Percentiles rank a stretch among this genome's conserved stretches.
phyloP scores from a whole-genome alignment of 1,139 yeast species.

The Petasospora fabianii region DNA sequence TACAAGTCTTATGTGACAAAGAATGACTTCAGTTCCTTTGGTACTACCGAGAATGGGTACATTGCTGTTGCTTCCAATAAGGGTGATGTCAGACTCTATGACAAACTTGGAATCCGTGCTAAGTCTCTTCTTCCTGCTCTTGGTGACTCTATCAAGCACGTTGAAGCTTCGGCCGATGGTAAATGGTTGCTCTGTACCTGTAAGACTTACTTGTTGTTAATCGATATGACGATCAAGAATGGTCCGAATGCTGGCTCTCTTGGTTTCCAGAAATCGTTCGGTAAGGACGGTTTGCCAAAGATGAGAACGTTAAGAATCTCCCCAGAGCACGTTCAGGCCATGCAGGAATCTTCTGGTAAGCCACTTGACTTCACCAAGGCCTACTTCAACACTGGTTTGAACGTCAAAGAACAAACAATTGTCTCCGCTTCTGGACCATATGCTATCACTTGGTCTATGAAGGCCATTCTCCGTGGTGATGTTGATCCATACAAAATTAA shows the following conservation, averaged over 20 bases:
- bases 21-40: constrained; percentile 55
- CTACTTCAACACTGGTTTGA: constrained; percentile 66
- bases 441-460: constrained; percentile 77
- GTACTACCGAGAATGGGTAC: constrained; percentile 71
- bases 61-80: constrained; percentile 71
- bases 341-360: constrained; percentile 49
- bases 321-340: constrained; percentile 71
- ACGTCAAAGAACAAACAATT: constrained; percentile 63
- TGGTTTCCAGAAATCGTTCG: constrained; percentile 67
- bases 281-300: constrained; percentile 60
- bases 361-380: constrained; percentile 66
- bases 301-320: constrained; percentile 64
- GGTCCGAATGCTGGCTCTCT: constrained; percentile 56
- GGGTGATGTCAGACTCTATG: constrained; percentile 75
- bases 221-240: constrained; percentile 59
- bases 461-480: constrained; percentile 51
- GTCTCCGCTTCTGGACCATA: constrained; percentile 79
- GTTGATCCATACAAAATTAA: constrained; percentile 59
- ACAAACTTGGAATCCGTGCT: constrained; percentile 68
- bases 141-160: constrained; percentile 66
- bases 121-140: constrained; percentile 76
- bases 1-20: constrained; percentile 50
- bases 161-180: constrained; percentile 78
- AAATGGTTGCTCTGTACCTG: constrained; percentile 81
- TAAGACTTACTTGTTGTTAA: constrained; percentile 59